phyloP scores from a whole-genome alignment of 139 green algal genomes.

The Tetraselmis chui region DNA sequence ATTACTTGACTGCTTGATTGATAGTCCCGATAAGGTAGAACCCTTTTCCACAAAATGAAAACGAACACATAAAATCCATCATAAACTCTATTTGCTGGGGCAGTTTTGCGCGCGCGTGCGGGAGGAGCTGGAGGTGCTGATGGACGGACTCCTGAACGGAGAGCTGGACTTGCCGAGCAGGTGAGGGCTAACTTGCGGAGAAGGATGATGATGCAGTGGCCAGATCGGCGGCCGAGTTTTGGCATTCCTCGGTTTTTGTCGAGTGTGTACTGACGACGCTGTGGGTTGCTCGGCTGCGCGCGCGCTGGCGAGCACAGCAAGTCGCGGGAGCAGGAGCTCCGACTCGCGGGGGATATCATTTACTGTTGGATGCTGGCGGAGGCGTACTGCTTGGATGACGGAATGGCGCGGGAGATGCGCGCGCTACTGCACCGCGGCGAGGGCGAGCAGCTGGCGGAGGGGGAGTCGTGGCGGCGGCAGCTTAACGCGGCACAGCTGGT shows the following conservation, averaged over 20 bases:
- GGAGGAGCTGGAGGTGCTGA: background rate
- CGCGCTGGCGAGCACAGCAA: too few species aligned
- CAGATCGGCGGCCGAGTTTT: too few species aligned
- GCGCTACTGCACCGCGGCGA: background rate
- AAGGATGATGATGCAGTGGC: too few species aligned
- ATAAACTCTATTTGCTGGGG: too few species aligned
- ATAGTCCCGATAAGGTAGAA: background rate
- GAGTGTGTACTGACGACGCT: too few species aligned
- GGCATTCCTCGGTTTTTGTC: too few species aligned
- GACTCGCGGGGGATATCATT: background rate
- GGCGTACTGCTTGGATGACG: background rate
- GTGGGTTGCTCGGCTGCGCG: too few species aligned
- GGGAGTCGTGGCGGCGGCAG: background rate
- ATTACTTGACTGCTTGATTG: background rate
- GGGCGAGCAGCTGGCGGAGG: background rate
- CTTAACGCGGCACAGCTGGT: background rate
- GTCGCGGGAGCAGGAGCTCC: background rate
- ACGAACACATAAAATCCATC: too few species aligned
- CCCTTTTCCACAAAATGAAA: background rate
- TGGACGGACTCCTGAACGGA: background rate
- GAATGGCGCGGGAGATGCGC: background rate
- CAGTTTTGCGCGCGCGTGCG: background rate
- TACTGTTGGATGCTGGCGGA: background rate
- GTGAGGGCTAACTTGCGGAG: too few species aligned
- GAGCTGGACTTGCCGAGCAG: background rate